Evolutionary conservation across 345 rosid genomes (phyloP).

Genomic region (Theobroma cacao): DNA sequence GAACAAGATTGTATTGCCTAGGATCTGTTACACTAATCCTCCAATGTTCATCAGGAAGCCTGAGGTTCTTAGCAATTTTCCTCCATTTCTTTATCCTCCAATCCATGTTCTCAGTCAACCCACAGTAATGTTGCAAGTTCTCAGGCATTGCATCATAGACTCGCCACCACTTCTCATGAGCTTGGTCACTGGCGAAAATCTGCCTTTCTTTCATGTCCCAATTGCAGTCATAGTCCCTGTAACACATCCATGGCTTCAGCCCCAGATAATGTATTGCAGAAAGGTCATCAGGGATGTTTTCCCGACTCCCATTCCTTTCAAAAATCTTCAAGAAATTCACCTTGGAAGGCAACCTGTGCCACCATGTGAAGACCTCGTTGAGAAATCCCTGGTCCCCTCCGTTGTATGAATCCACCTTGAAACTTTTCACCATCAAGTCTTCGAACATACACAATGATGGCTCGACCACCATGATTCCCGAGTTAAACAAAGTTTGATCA

Average conservation of each 20-base stretch:
- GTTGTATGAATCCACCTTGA: slow-evolving; percentile 50
- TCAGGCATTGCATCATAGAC: slow-evolving; percentile 63
- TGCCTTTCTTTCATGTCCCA: slow-evolving; percentile 50
- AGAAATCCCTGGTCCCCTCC: slow-evolving; percentile 94
- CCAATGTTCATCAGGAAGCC: slow-evolving; percentile 60
- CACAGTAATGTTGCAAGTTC: slow-evolving; percentile 51
- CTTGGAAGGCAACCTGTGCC: slow-evolving; percentile 67
- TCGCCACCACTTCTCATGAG: slow-evolving; percentile 67
- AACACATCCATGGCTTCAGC: slow-evolving; percentile 90
- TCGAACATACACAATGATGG: slow-evolving; percentile 72
- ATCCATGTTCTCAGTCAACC: slow-evolving; percentile 37
- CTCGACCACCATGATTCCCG: slow-evolving; percentile 86
- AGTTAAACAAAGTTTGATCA: slow-evolving; percentile 49
- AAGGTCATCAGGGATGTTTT: not conserved
- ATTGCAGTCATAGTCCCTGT: slow-evolving; percentile 85
- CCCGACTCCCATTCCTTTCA: not conserved
- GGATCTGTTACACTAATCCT: slow-evolving; percentile 53
- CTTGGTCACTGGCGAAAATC: slow-evolving; percentile 63
- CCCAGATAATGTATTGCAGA: slow-evolving; percentile 72
- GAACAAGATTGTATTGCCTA: slow-evolving; percentile 35
- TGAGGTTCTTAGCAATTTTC: slow-evolving; percentile 37
- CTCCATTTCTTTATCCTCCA: slow-evolving; percentile 61
- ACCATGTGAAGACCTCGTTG: slow-evolving; percentile 77
- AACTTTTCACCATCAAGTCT: slow-evolving; percentile 43
- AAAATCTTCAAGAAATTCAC: slow-evolving; percentile 56